Conservation (phyloP, 257 asterid species). For the Solanum ahanhuiri region DNA sequence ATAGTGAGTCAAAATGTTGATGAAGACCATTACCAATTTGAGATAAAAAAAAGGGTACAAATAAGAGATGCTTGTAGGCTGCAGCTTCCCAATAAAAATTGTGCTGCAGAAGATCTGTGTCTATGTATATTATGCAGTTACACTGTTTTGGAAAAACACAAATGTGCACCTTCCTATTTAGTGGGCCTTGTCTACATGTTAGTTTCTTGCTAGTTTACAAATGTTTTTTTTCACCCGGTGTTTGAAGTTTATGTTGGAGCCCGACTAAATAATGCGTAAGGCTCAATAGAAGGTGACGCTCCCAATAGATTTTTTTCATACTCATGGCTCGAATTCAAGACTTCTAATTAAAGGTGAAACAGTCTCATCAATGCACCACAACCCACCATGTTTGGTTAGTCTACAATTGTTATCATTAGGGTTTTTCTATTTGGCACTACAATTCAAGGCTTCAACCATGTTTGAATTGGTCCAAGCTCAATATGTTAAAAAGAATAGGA, state of each 20-base stretch:
- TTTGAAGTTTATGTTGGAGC: fast-evolving
- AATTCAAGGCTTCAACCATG: background rate
- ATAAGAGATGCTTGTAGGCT: background rate
- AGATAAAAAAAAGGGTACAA: background rate
- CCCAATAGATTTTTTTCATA: background rate
- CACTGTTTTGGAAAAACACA: background rate
- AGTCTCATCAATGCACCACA: background rate
- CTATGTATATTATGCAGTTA: background rate
- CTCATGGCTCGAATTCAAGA: fast-evolving
- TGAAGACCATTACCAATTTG: background rate
- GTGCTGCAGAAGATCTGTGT: background rate
- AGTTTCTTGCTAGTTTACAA: background rate
- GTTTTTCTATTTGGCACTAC: background rate
- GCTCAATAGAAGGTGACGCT: background rate
- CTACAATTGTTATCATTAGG: background rate
- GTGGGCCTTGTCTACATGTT: background rate
- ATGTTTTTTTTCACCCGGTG: no score
- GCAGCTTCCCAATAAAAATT: background rate
- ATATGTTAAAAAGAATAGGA: background rate
- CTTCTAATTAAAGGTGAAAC: background rate
- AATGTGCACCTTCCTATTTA: background rate
- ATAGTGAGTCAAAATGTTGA: background rate
- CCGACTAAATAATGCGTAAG: no score
- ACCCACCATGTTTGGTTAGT: background rate
- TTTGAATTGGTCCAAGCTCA: background rate